Base-by-base conservation (phyloP, 371 early-diverging fungal species). In the Mortierella sp. region DNA sequence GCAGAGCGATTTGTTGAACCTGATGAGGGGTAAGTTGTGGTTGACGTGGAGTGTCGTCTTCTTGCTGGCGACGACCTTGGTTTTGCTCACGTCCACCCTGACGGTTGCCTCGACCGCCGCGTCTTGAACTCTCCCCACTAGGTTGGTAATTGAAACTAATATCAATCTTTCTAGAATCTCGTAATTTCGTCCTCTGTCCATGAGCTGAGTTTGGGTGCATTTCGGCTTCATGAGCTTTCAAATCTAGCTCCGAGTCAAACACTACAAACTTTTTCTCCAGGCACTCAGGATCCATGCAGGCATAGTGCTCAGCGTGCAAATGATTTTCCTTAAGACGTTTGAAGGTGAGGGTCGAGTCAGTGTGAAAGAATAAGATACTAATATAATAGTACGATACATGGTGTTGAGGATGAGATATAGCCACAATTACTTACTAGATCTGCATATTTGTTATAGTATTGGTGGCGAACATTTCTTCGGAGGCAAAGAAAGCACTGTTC, bases 211-310 rank as follows among this genome's bases (percentile, higher is more conserved):
- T 65, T 15, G 68, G 71, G 51, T 68, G 67, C 59, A 83, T 68
- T 29, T 70, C 69, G 51, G 88, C 89, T 80, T 89, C 88, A 68
- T 98, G 98, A 6, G 92, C 95, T 72, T 93, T 94, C 42, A 97
- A 75, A 81, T 98, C 98, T 63, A 98, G 90, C 26, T 96, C 92
- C 8, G 94, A 87, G 19, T 87, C 92, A 87, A 98, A 98, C 0
- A 98, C 98, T n/a, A 98, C 91, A 89, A 98, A 98, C 86, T 97
- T 98, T 71, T 92, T 89, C 63, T 96, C 98, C 57, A 97, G 76
- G 77, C 98, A 98, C 58, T 89, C 87, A 5, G 91, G 89, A 35
- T 97, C 87, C 51, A 81, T 74, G 81, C 98, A 98, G 28, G 93
- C 83, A 69, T 83, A 93, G 77, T 98, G 98, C n/a, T 94, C 94